Base-by-base conservation (phyloP, 257 asterid genomes). In the Misopates orontium region DNA sequence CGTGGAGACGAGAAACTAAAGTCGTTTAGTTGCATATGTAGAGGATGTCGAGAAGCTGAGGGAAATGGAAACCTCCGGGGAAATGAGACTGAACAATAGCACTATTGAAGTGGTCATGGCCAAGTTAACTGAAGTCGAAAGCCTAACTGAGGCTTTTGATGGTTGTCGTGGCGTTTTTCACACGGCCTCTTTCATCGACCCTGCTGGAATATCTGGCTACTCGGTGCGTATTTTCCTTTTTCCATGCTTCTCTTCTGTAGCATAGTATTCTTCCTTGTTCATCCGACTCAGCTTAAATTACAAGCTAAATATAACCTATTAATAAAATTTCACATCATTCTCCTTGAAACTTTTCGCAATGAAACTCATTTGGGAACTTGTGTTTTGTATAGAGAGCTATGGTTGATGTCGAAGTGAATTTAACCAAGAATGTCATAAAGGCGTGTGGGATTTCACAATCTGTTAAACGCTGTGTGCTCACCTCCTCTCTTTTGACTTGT, bases 401-500 rank as follows among this genome's bases (percentile, higher is more conserved):
- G 96, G 88, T 81, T 25, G 82, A 85, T 45, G 73, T 88, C 1
- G 99, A 90, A 80, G 92, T 83, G 62, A 82, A 73, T 51, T 82
- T 82, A 22, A 86, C 82, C 75, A 81, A 82, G 74, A 93, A 85
- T 24, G 85, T 93, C 0, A 59, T 83, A 55, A 82, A 75, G 75
- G 99, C 97, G 18, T 93, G 99, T 53, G 84, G 83, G 50, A 22
- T 75, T 56, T 70, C 96, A 12, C 73, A 86, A 15, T 75, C 97
- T 0, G 91, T 90, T 49, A 78, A 79, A 64, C 74, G 74, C 45
- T 93, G 97, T 49, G 79, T 93, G 39, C 82, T 93, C 45, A 93
- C 97, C 56, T 93, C 99, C 15, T 88, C 99, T 10, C 99, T 90
- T 51, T 62, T 88, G 83, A 79, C 99, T 39, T 90, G 96, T 66